Percentiles rank a stretch among this genome's conserved stretches.
Conservation (phyloP, 768 basidiomycete genomes). For the Termitomyces sp. region DNA sequence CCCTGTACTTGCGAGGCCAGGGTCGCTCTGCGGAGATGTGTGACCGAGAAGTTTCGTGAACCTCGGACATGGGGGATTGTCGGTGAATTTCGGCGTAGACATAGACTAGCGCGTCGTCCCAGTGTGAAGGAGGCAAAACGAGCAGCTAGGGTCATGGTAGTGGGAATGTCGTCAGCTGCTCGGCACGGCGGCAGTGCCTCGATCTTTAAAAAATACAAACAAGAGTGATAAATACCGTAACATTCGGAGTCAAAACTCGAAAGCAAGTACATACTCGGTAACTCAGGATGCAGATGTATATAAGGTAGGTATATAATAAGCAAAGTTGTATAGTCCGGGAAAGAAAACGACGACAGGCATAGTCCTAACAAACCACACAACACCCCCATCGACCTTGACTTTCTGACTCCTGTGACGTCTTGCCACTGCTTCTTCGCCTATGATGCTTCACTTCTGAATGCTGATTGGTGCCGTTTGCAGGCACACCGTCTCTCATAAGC, state of each 20-base stretch:
- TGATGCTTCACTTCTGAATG: conserved; percentile 38
- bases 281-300: conserved; percentile 22
- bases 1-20: conserved; percentile 37
- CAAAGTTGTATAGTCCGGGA: conserved; percentile 20
- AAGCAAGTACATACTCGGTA: conserved; percentile 16
- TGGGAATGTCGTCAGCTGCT: not conserved
- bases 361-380: conserved; percentile 59
- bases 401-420: conserved; percentile 37
- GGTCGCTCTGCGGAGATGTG: conserved; percentile 24
- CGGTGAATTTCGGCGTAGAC: not conserved
- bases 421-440: conserved; percentile 50
- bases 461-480: conserved; percentile 34
- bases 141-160: conserved; percentile 10
- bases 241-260: conserved; percentile 4
- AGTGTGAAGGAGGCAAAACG: conserved; percentile 10
- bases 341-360: not conserved
- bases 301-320: conserved; percentile 20
- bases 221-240: not conserved
- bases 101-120: conserved; percentile 4
- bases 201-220: not conserved
- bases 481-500: conserved; percentile 86
- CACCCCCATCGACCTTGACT: conserved; percentile 57
- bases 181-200: not conserved
- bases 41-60: conserved; percentile 16
- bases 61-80: conserved; percentile 3